A percentile compares a stretch with the other conserved stretches of the same genome.
Evolutionary conservation across 2,329 filamentous ascomycete species (phyloP).

Genomic region (Colletotrichum theobromicola): DNA sequence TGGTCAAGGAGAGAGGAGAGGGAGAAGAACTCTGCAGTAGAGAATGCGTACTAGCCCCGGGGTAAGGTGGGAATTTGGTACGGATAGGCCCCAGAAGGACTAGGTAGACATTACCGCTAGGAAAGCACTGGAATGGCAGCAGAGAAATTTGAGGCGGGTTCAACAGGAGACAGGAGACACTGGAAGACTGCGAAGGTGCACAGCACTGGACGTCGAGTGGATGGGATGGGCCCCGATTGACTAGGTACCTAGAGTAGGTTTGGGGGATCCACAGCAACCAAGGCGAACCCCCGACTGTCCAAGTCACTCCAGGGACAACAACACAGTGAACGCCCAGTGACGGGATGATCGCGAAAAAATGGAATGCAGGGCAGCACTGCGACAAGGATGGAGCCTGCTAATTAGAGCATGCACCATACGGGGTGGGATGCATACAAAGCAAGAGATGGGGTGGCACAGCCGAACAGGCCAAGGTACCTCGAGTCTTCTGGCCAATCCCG

Average conservation of each 20-base stretch:
- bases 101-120: not conserved
- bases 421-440: not conserved
- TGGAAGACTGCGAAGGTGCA: not conserved
- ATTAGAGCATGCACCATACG: not conserved
- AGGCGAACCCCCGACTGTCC: not conserved
- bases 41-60: not conserved
- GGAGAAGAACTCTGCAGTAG: not conserved
- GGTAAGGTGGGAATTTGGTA: not conserved
- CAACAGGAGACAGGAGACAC: not conserved
- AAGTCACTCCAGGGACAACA: not conserved
- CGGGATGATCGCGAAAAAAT: conserved; percentile 2
- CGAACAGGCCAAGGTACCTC: not conserved
- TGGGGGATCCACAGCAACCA: conserved; percentile 19
- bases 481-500: not conserved
- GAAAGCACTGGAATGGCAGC: conserved; percentile 12
- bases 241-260: too few species aligned
- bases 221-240: conserved; percentile 17
- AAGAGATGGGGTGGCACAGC: conserved; percentile 12
- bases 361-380: conserved; percentile 8
- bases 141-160: conserved; percentile 9
- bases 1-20: not conserved
- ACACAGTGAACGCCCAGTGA: not conserved
- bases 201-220: not conserved
- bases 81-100: not conserved
- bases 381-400: conserved; percentile 14